Conservation (phyloP, 805 yeast species). For the Candida methanosorbosa region DNA sequence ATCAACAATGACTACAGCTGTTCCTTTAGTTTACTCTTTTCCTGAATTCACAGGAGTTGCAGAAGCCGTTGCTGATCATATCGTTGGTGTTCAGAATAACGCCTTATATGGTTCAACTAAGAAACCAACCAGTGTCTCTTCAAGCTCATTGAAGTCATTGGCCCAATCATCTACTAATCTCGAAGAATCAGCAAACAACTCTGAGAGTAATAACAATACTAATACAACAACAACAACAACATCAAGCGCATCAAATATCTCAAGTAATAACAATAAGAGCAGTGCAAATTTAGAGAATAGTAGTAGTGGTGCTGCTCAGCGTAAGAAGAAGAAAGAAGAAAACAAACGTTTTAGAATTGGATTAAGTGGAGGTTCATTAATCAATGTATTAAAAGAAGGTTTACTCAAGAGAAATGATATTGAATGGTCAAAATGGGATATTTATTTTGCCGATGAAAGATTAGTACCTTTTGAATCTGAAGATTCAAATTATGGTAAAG, state of each 20-base stretch:
- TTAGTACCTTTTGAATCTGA: constrained; percentile 78
- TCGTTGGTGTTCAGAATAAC: constrained; percentile 77
- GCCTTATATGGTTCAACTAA: constrained; percentile 34
- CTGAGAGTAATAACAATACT: constrained; percentile 5
- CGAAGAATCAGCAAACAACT: constrained; percentile 2
- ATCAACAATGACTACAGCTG: constrained; percentile 73
- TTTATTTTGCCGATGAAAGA: constrained; percentile 94
- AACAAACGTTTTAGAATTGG: constrained; percentile 83
- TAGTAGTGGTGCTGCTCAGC: constrained; percentile 12
- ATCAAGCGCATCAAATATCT: background rate
- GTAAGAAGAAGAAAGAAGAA: constrained; percentile 42
- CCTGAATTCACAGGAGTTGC: constrained; percentile 88
- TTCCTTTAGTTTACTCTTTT: constrained; percentile 88
- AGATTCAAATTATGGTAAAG: constrained; percentile 86
- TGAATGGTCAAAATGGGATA: constrained; percentile 91
- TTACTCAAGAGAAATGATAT: constrained; percentile 59
- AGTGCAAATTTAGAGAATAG: background rate
- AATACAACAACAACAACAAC: constrained; percentile 5
- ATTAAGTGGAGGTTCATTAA: constrained; percentile 85
- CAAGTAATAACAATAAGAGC: constrained; percentile 1
- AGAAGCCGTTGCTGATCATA: constrained; percentile 94
- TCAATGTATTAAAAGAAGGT: constrained; percentile 82
- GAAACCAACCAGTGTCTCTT: constrained; percentile 7
- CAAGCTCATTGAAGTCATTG: constrained; percentile 1
- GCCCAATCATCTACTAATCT: background rate